phyloP scores from a whole-genome alignment of 371 early-diverging fungal species.

The Mucor mucedo region DNA sequence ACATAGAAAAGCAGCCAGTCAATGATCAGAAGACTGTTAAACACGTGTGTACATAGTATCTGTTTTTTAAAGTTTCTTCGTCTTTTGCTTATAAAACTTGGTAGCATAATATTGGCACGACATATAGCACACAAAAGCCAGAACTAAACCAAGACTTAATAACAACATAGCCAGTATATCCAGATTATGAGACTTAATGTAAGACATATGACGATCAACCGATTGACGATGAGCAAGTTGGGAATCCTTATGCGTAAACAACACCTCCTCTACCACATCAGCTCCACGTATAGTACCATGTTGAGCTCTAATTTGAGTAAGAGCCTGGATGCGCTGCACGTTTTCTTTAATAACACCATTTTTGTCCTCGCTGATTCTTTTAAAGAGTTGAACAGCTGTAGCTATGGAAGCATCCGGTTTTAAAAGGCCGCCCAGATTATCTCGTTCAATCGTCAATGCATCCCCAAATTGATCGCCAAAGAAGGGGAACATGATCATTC shows the following conservation, averaged over 20 bases:
- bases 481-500: conserved; percentile 41
- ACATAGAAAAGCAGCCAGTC: too few relatives aligned
- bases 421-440: conserved; percentile 3
- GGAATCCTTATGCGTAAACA: conserved; percentile 20
- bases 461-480: conserved; percentile 47
- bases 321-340: conserved; percentile 21
- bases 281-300: conserved; percentile 26
- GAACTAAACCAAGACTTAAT: background rate
- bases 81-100: too few relatives aligned
- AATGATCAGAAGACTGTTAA: too few relatives aligned
- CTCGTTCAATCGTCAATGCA: conserved; percentile 8
- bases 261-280: conserved; percentile 31
- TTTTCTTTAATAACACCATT: conserved; percentile 8
- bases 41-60: too few relatives aligned
- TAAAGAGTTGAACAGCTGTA: conserved; percentile 1
- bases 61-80: too few relatives aligned
- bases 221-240: conserved; percentile 24
- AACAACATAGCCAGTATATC: conserved; percentile 24
- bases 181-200: conserved; percentile 30
- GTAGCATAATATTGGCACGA: too few relatives aligned
- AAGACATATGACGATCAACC: conserved; percentile 32
- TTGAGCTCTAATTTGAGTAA: conserved; percentile 26
- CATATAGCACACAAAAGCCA: too few relatives aligned
- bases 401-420: background rate
- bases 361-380: conserved; percentile 9